Percentiles rank a stretch among this genome's conserved stretches.
Evolutionary conservation across 148 eudicot genomes (phyloP).

Genomic region (Linanthus parryae): DNA sequence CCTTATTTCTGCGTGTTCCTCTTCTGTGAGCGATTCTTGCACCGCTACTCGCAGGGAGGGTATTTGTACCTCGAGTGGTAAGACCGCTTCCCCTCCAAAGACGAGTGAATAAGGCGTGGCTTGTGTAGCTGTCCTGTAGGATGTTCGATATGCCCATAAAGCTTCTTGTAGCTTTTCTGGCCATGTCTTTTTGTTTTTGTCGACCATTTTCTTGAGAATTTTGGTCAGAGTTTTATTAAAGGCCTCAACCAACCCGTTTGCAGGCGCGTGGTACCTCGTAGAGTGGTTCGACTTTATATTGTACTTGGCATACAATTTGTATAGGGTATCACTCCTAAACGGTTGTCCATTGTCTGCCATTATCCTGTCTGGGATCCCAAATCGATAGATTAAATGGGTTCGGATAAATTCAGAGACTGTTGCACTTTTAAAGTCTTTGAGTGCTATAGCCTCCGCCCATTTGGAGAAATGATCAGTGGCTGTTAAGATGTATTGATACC

Average conservation of each 20-base stretch:
- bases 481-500: not conserved
- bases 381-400: constrained; percentile 1
- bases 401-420: not conserved
- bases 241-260: not conserved
- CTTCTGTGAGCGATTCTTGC: not conserved
- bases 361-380: not conserved
- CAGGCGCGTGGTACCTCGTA: not conserved
- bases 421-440: not conserved
- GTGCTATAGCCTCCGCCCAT: not conserved
- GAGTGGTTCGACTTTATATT: constrained; percentile 1
- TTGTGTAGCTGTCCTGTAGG: not conserved
- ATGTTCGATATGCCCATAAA: not conserved
- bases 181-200: not conserved
- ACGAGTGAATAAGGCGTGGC: constrained; percentile 1
- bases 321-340: not conserved
- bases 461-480: not conserved
- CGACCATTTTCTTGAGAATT: not conserved
- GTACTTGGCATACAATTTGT: constrained; percentile 3
- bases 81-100: not conserved
- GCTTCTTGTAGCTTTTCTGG: not conserved
- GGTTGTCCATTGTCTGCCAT: not conserved
- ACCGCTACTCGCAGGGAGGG: not conserved
- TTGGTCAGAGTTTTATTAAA: not conserved
- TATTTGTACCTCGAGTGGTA: constrained; percentile 2
- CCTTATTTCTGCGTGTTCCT: not conserved